Percentiles rank a stretch among this genome's conserved stretches.
Conservation (phyloP, 2,329 filamentous ascomycete genomes). For the Pyrenophora seminiperda region DNA sequence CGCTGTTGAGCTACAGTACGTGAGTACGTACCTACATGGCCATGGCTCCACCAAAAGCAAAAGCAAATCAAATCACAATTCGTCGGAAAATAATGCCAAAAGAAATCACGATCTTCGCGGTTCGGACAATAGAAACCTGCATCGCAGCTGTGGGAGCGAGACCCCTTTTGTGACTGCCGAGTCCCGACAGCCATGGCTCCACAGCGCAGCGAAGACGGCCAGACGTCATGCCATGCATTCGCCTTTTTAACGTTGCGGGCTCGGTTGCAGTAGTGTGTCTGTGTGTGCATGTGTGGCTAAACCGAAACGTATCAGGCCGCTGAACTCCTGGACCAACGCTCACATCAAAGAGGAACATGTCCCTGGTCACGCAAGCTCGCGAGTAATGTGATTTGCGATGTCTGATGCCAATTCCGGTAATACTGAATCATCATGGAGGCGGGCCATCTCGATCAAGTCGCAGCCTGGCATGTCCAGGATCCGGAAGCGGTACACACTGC, state of each 20-base stretch:
- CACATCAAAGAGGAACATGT: conserved; percentile 1
- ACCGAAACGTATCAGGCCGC: conserved; percentile 1
- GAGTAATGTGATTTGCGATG: neutral
- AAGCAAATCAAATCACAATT: neutral
- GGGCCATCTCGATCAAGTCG: neutral
- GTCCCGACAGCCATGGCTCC: conserved; percentile 1
- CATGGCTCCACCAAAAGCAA: neutral
- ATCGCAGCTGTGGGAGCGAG: conserved; percentile 3
- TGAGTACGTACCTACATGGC: too few species aligned
- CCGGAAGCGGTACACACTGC: conserved; percentile 1
- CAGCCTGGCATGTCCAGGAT: neutral
- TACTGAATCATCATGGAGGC: neutral
- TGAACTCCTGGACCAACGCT: conserved; percentile 1
- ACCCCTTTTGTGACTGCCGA: neutral
- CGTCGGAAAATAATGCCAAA: conserved; percentile 3
- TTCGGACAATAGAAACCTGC: conserved; percentile 11
- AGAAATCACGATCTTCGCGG: neutral
- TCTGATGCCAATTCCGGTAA: neutral
- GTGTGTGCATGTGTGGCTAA: neutral
- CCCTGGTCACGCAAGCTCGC: neutral
- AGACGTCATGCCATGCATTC: conserved; percentile 13
- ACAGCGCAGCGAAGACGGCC: neutral
- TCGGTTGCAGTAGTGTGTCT: conserved; percentile 12
- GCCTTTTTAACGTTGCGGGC: conserved; percentile 1
- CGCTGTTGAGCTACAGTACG: too few species aligned